Conservation (phyloP, 306 rosid genomes). For the Glycyrrhiza uralensis region DNA sequence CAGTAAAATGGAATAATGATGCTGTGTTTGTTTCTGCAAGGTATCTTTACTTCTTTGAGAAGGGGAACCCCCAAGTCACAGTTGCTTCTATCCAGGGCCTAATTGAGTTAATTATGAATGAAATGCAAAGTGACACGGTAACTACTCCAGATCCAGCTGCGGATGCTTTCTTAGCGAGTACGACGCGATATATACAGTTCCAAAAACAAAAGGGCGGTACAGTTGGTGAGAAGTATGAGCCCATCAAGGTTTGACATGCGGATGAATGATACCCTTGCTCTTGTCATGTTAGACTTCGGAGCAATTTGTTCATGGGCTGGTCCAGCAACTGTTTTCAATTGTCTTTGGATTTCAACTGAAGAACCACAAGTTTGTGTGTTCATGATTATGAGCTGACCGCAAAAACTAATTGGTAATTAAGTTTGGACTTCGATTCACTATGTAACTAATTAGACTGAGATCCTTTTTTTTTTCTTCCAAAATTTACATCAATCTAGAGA, state of each 20-base stretch:
- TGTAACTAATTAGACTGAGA: constrained; percentile 21
- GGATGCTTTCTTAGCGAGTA: constrained; percentile 86
- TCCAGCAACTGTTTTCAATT: constrained; percentile 8
- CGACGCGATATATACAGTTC: constrained; percentile 73
- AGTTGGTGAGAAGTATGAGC: constrained; percentile 80
- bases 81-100: constrained; percentile 77
- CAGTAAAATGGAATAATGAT: constrained; percentile 1
- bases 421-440: constrained; percentile 17
- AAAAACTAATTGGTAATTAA: not conserved
- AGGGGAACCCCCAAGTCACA: constrained; percentile 83
- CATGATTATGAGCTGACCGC: constrained; percentile 21
- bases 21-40: constrained; percentile 41
- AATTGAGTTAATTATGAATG: constrained; percentile 76
- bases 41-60: constrained; percentile 94
- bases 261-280: not conserved
- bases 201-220: constrained; percentile 94
- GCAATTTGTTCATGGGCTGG: constrained; percentile 19
- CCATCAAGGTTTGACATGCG: constrained; percentile 57
- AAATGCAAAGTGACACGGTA: constrained; percentile 74
- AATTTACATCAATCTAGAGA: not conserved
- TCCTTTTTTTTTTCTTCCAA: not conserved
- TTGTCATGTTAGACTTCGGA: constrained; percentile 2
- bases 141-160: constrained; percentile 65
- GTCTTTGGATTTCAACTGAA: constrained; percentile 24
- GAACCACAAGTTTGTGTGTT: constrained; percentile 26